Base-by-base conservation (phyloP, 2,329 filamentous ascomycete genomes). In the Alternaria sp. region DNA sequence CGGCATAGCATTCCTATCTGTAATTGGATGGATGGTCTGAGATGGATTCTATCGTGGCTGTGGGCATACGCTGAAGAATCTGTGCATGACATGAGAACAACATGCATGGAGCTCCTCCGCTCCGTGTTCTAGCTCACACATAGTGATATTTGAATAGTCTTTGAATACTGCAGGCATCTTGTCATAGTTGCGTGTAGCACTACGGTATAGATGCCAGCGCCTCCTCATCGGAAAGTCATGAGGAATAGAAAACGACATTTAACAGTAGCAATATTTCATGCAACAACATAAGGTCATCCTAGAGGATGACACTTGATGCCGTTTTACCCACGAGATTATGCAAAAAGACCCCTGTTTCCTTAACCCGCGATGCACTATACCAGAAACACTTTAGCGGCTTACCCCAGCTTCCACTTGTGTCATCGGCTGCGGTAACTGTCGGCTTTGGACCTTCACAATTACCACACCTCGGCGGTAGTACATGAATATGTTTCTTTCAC, bases 401-500 rank as follows among this genome's bases (percentile, higher is more conserved):
- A 58, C 65, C 68, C 65, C 66, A 60, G 62, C 56, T 62, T 57
- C 56, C 56, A 56, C 58, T 66, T 62, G 51, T 63, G 54, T 64
- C 50, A 56, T 62, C 46, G 44, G 26, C 42, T 51, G 39, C 52
- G 60, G 58, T 58, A 63, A 57, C 48, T 54, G 50, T 65, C 67
- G 67, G 66, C 65, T 66, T 64, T 61, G 52, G 52, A 48, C 45
- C 34, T 54, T 55, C 60, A 64, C 58, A 58, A 58, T 51, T 50
- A 57, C 51, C 52, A 63, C 56, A 66, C 56, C 65, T 60, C 63
- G 61, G 56, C 53, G 55, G 61, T 61, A 64, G 36, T 58, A 62
- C 68, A 60, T 60, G 61, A 67, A 60, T 45, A 73, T 74, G 69
- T 67, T 63, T 61, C 60, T 61, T 56, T 64, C 57, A 36, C 49